Conservation (phyloP, 2,329 filamentous ascomycete genomes). For the Aspergillus sp. region DNA sequence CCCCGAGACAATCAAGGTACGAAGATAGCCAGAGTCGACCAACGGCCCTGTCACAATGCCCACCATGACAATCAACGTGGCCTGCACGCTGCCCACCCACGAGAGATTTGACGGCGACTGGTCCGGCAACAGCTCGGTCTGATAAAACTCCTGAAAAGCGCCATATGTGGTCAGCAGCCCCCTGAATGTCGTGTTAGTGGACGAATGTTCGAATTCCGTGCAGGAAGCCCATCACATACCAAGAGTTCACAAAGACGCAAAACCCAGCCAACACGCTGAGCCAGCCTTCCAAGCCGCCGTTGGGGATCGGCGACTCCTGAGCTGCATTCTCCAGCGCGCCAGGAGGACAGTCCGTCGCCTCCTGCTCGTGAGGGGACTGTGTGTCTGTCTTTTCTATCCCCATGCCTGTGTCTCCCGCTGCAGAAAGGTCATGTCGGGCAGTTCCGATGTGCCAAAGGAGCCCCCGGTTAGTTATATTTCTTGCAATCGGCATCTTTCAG, state of each 20-base stretch:
- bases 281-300: conserved; percentile 30
- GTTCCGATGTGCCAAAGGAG: not conserved
- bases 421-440: not conserved
- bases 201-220: not conserved
- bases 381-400: not conserved
- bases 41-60: conserved; percentile 51
- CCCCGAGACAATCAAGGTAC: conserved; percentile 40
- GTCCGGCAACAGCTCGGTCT: conserved; percentile 32
- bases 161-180: conserved; percentile 49
- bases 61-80: conserved; percentile 47
- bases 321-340: conserved; percentile 2
- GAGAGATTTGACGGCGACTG: conserved; percentile 45
- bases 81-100: conserved; percentile 49
- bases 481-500: not conserved
- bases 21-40: conserved; percentile 48
- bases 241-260: conserved; percentile 34
- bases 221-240: conserved; percentile 17
- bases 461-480: not conserved
- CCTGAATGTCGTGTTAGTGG: conserved; percentile 11
- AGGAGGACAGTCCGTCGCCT: not conserved
- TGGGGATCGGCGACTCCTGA: conserved; percentile 12
- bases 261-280: conserved; percentile 30
- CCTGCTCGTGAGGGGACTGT: not conserved
- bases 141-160: conserved; percentile 51
- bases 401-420: not conserved